Evolutionary conservation across 768 basidiomycete species (phyloP).

Genomic region (Lentinula detonsa): DNA sequence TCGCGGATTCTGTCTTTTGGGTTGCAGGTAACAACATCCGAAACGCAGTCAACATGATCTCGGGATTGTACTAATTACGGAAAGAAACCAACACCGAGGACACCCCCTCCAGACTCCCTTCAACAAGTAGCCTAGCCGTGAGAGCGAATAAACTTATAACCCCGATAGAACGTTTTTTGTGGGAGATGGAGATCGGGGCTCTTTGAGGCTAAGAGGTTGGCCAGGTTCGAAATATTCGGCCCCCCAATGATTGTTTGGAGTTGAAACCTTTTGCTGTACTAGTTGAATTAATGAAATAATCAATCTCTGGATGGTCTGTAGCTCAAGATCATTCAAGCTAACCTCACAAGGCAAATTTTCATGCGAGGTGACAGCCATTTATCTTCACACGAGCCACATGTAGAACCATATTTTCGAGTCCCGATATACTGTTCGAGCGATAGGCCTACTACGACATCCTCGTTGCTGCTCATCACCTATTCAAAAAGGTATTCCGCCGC

Average conservation of each 20-base stretch:
- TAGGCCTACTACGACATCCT: neutral
- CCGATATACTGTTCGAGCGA: neutral
- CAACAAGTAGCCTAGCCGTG: neutral
- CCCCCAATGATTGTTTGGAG: neutral
- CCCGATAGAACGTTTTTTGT: neutral
- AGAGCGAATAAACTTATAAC: neutral
- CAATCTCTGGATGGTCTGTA: no score
- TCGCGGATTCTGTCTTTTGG: neutral
- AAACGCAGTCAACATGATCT: no score
- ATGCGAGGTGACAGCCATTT: neutral
- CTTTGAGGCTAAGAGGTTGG: neutral
- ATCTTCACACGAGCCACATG: neutral
- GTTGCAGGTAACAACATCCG: neutral
- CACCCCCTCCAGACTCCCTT: neutral
- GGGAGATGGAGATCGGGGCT: neutral
- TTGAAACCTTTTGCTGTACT: neutral
- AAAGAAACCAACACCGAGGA: neutral
- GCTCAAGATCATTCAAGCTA: neutral
- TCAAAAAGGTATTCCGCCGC: neutral
- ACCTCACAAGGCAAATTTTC: neutral
- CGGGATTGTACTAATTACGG: neutral
- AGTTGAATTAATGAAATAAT: neutral
- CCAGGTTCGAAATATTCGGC: neutral
- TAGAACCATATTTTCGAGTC: neutral
- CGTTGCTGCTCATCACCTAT: neutral